Conservation (phyloP, 2,329 filamentous ascomycete genomes). For the Chaetomiaceae sp. region DNA sequence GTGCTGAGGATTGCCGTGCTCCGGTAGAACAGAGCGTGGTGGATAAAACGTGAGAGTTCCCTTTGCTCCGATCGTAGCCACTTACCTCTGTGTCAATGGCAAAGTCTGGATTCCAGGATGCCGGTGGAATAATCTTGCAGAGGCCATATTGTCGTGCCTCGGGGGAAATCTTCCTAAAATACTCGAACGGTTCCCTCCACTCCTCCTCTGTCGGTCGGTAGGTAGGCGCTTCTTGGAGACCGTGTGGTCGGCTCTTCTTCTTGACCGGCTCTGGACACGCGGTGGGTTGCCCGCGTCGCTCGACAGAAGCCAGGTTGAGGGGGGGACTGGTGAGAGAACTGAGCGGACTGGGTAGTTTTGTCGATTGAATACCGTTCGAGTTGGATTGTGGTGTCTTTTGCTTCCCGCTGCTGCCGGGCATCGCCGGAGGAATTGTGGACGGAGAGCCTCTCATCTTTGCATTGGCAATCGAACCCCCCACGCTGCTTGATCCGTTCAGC, state of each 20-base stretch:
- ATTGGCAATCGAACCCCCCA: slow-evolving; percentile 35
- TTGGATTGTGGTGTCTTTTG: slow-evolving; percentile 48
- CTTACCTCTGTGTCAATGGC: slow-evolving; percentile 94
- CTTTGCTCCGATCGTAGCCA: background rate
- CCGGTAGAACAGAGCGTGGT: background rate
- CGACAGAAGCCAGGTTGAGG: slow-evolving; percentile 83
- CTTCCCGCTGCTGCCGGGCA: slow-evolving; percentile 38
- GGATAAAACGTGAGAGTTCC: background rate
- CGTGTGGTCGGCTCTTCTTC: slow-evolving; percentile 74
- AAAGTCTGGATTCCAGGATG: slow-evolving; percentile 90
- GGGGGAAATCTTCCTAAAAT: slow-evolving; percentile 84
- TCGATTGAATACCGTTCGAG: slow-evolving; percentile 50
- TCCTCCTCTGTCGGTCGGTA: slow-evolving; percentile 89
- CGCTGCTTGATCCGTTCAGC: slow-evolving; percentile 12
- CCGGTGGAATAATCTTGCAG: slow-evolving; percentile 91
- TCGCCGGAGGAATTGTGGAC: slow-evolving; percentile 36
- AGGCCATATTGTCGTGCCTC: slow-evolving; percentile 87
- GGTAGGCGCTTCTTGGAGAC: slow-evolving; percentile 82
- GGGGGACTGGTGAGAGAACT: slow-evolving; percentile 57
- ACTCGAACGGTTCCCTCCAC: slow-evolving; percentile 89
- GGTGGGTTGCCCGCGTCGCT: slow-evolving; percentile 79
- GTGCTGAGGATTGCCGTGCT: background rate
- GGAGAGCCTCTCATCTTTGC: slow-evolving; percentile 52
- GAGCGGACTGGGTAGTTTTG: slow-evolving; percentile 48
- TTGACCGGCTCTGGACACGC: slow-evolving; percentile 72